Base-by-base conservation (phyloP, 768 basidiomycete genomes). In the Chiua virens region DNA sequence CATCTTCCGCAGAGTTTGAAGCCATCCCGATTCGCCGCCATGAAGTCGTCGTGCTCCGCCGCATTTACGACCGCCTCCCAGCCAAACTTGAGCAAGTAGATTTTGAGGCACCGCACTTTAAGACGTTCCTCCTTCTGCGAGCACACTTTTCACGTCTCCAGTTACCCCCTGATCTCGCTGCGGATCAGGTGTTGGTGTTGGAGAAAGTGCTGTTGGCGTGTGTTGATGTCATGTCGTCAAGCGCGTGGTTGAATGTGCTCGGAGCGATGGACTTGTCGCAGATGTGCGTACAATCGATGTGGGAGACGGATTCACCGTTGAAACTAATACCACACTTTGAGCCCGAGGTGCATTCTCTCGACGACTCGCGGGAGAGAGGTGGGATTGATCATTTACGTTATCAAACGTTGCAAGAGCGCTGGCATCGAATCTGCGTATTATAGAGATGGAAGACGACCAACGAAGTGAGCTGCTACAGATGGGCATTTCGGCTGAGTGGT, bases 281-380 rank as follows among this genome's bases (percentile, higher is more conserved):
- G 70, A 98, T 98, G 96, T 95, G 92, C 69, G 92, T 98, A 5
- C 97, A 98, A 68, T 93, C 89, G 0, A 85, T 96, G 71, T 98
- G 97, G 97, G 96, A 99, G 65, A 87, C 85, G 11, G 97, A 99
- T 69, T 93, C 91, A 34, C 94, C 95, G 0, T 71, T 98, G 59
- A 93, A 90, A 64, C 96, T 98, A 68, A 87, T 99, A 38, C 97
- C 97, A 10, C 94, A 97, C 71, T 99, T 98, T 70, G 92, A 96
- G 58, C 71, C 84, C 7, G 92, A 96, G 47, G 91, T 95, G 60
- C 0, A 59, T 56, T 7, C 3, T 10, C 47, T 78, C 61, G 28
- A 17, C 5, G 30, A 32, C 28, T 10, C 20, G 39, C 8, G 21
- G n/a, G 25, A 3, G 18, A 6, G 6, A 40, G 9, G 15, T 15